These are phyloP conservation scores for Dendrocalamus latiflorus DNA, from an alignment of 202 grass and related monocot species.

Conservation along the genomic window DNA sequence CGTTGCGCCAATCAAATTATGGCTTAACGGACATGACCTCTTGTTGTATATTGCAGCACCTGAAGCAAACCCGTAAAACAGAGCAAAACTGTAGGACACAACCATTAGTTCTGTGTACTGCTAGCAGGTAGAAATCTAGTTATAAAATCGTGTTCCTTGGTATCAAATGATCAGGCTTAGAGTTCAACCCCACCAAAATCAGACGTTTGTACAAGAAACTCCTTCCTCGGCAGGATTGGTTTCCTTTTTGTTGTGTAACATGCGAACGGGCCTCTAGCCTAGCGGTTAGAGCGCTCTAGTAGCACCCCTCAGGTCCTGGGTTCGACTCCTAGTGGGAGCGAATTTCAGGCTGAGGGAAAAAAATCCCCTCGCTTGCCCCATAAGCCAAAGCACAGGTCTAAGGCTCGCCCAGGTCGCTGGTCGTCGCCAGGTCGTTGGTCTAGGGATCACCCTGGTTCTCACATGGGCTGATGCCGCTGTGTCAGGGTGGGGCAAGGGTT, in stretches of 20 bases:
- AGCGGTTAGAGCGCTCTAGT: too few species aligned
- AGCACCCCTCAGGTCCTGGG: too few species aligned
- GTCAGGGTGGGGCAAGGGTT: too few species aligned
- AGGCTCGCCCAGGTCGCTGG: too few species aligned
- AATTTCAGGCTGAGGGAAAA: too few species aligned
- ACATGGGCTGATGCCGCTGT: too few species aligned
- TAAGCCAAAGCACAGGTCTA: too few species aligned
- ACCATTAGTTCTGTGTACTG: background rate
- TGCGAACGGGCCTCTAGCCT: too few species aligned
- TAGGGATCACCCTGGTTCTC: too few species aligned
- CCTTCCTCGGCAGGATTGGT: background rate
- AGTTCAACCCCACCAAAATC: background rate
- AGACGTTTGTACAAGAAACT: background rate
- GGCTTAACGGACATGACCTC: background rate
- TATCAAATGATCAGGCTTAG: background rate
- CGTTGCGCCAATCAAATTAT: background rate
- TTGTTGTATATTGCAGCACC: background rate
- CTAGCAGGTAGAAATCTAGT: background rate
- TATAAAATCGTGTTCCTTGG: background rate
- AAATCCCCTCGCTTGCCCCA: too few species aligned
- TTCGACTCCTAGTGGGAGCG: too few species aligned
- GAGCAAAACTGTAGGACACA: background rate
- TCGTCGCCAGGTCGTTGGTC: too few species aligned
- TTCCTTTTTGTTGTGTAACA: background rate
- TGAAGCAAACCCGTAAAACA: background rate